A percentile compares a stretch with the other conserved stretches of the same genome.
Evolutionary conservation across 345 rosid species (phyloP).

Genomic region (Theobroma cacao): DNA sequence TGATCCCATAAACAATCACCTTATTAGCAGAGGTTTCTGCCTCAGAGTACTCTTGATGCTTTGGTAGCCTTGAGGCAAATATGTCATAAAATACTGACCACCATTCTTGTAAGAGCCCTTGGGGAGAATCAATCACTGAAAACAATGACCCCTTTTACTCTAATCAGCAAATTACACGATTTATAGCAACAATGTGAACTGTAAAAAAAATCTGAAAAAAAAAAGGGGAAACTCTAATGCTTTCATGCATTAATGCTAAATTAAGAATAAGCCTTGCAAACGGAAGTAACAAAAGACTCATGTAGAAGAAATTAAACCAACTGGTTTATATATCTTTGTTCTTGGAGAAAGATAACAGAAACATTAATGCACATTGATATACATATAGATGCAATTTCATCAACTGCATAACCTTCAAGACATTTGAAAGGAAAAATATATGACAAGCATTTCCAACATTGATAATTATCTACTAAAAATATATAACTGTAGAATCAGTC

Average conservation of each 20-base stretch:
- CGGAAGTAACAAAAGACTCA: neutral
- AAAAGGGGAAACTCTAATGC: neutral
- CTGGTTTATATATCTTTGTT: neutral
- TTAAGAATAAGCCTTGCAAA: neutral
- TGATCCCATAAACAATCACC: conserved; percentile 17
- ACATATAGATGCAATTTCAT: neutral
- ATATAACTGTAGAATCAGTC: neutral
- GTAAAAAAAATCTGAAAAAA: neutral
- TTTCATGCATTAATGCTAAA: neutral
- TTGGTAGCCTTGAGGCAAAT: conserved; percentile 14
- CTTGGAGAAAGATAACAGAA: neutral
- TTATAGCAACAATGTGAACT: neutral
- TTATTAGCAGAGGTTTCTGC: conserved; percentile 12
- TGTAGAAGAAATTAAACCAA: neutral
- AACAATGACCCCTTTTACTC: neutral
- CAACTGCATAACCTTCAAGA: neutral
- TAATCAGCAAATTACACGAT: neutral
- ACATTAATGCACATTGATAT: neutral
- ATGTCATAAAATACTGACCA: conserved; percentile 29
- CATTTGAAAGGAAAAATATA: neutral
- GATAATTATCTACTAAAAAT: neutral
- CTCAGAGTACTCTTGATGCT: neutral
- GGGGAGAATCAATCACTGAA: conserved; percentile 25
- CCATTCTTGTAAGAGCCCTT: conserved; percentile 41
- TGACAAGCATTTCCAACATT: neutral